Evolutionary conservation across 2,329 filamentous ascomycete species (phyloP).

Genomic region (Cryphonectria radicalis): DNA sequence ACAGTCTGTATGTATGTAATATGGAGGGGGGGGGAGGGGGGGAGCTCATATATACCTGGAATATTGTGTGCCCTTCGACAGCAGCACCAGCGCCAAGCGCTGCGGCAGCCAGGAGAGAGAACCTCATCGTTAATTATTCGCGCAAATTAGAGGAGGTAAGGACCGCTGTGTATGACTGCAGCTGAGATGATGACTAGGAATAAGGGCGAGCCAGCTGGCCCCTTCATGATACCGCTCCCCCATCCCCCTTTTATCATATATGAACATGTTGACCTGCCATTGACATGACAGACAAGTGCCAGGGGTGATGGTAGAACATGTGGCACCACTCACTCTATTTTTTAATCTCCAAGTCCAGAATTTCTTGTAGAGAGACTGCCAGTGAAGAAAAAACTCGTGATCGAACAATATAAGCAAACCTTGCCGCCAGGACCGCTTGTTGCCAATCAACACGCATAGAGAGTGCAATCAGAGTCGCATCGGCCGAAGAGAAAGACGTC

Average conservation of each 20-base stretch:
- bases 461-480: background rate
- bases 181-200: background rate
- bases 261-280: background rate
- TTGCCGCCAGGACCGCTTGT: background rate
- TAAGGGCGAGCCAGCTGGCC: background rate
- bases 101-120: conserved; percentile 40
- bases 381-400: background rate
- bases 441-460: background rate
- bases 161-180: background rate
- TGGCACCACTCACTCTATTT: background rate
- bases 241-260: background rate
- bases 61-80: conserved; percentile 48
- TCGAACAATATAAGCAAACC: background rate
- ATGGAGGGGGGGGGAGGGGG: background rate
- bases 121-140: conserved; percentile 40
- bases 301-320: background rate
- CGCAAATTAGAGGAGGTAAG: background rate
- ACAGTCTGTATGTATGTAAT: background rate
- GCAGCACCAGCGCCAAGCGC: conserved; percentile 42
- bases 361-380: background rate
- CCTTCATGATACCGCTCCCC: background rate
- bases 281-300: background rate
- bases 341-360: background rate
- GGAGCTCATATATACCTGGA: conserved; percentile 43
- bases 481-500: background rate